Evolutionary conservation across 2,329 filamentous ascomycete genomes (phyloP), one percentile per base, ranked within the genome.

Genomic region (Monilinia laxa): DNA sequence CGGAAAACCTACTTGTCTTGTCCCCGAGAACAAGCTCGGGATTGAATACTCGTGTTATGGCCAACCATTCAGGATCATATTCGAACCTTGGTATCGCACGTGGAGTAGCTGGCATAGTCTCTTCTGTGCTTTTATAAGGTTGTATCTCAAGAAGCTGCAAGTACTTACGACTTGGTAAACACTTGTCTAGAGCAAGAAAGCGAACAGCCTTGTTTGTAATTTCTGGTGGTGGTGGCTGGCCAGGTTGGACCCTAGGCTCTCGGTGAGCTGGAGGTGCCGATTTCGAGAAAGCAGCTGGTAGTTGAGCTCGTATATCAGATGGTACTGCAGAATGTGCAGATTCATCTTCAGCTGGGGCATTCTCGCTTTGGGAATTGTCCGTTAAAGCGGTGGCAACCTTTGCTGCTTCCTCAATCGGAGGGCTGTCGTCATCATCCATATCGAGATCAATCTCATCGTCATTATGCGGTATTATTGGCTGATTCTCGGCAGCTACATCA

Each of bases 61-160:
- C 90, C 10, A 99, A 87, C 94, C 94, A 99, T 79, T 99, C 95
- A 14, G 89, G 87, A 77, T 99, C 95, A 76, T 99, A 98, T 62
- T 76, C 72, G 53, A 76, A 75, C 58, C 70, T 73, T 18, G 68
- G 70, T 55, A 71, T 73, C 12, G 65, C 42, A 54, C 70, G 68
- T 25, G 68, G 59, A 16, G 62, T 62, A 28, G 5, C 74, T 71
- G 53, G 70, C 25, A 20, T 11, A 70, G 62, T 74, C 63, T 3
- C 65, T 54, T 47, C 18, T 1, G 69, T 59, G 18, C 70, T 62
- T 40, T 20, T 77, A 53, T 83, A 74, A 3, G 87, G 81, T 2
- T 79, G 75, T 23, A 94, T 80, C 42, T 90, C 85, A 45, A 90
- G 81, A 3, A 98, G 81, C 72, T 98, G 92, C 2, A 99, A 82